phyloP scores from a whole-genome alignment of 768 basidiomycete species.

The Tricholoma saponaceum region DNA sequence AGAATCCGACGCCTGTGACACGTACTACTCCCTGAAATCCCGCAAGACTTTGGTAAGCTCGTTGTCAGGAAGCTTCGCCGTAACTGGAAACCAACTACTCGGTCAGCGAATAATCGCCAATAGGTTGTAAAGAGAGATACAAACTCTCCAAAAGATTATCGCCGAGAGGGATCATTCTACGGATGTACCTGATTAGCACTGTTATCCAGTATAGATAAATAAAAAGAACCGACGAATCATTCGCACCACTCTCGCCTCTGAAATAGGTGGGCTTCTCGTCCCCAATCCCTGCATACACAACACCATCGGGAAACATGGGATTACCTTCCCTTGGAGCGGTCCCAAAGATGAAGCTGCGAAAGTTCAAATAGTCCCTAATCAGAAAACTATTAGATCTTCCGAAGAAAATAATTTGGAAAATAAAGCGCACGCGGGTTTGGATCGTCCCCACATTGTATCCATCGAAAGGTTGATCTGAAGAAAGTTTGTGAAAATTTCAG shows the following conservation, averaged over 20 bases:
- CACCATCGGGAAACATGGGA: constrained; percentile 29
- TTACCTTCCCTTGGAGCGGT: constrained; percentile 18
- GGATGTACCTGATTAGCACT: not conserved
- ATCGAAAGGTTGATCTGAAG: constrained; percentile 1
- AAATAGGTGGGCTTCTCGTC: constrained; percentile 24
- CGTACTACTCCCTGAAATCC: constrained; percentile 24
- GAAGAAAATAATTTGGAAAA: constrained; percentile 4
- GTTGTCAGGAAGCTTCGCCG: constrained; percentile 21
- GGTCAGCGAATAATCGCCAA: not conserved
- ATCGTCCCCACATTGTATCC: constrained; percentile 3
- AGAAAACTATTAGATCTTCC: constrained; percentile 3
- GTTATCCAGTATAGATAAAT: not conserved
- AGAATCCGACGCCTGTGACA: not conserved
- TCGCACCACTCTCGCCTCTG: constrained; percentile 28
- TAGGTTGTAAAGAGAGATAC: not conserved
- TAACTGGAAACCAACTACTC: not conserved
- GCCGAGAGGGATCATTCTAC: constrained; percentile 25
- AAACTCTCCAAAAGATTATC: constrained; percentile 27
- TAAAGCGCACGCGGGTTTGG: not conserved
- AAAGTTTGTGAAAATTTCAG: not conserved
- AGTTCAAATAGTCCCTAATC: constrained; percentile 23
- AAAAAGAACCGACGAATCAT: constrained; percentile 13
- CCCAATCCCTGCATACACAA: constrained; percentile 27
- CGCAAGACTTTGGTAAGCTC: constrained; percentile 25
- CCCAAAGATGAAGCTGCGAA: constrained; percentile 31